These are phyloP conservation scores for Terana coerulea DNA, from an alignment of 768 basidiomycete genomes.

Conservation along the genomic window DNA sequence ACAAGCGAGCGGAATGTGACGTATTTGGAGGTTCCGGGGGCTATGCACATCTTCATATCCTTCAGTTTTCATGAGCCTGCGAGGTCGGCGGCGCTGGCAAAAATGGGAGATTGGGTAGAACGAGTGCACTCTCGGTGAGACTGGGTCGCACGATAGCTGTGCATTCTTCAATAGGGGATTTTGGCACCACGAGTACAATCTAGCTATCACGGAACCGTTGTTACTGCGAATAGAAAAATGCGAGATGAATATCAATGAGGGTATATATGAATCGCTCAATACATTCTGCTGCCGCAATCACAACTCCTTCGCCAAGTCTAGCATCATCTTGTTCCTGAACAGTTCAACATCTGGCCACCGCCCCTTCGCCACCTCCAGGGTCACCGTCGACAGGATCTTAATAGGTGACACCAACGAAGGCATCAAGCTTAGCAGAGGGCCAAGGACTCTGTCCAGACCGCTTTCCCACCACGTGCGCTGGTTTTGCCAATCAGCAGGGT, in stretches of 20 bases:
- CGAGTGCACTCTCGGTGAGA: not conserved
- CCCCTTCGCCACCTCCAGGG: slow-evolving; percentile 44
- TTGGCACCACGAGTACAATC: too few relatives aligned
- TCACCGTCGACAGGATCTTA: slow-evolving; percentile 37
- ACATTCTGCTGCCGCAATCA: not conserved
- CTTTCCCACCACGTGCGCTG: slow-evolving; percentile 17
- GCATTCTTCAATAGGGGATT: too few relatives aligned
- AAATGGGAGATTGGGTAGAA: not conserved
- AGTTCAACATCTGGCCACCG: slow-evolving; percentile 41
- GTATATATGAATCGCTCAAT: not conserved
- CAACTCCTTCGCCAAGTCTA: slow-evolving; percentile 15
- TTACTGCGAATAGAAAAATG: too few relatives aligned
- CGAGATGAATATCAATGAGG: not conserved
- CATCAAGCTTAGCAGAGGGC: slow-evolving; percentile 16
- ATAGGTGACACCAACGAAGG: slow-evolving; percentile 21
- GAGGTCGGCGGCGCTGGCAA: slow-evolving; percentile 5
- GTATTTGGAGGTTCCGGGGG: slow-evolving; percentile 19
- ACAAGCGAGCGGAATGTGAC: slow-evolving; percentile 16
- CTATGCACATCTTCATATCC: slow-evolving; percentile 10
- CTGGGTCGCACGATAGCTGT: too few relatives aligned
- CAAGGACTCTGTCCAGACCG: slow-evolving; percentile 14
- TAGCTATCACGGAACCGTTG: too few relatives aligned
- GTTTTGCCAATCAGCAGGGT: slow-evolving; percentile 25
- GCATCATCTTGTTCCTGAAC: slow-evolving; percentile 24
- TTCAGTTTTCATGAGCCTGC: slow-evolving; percentile 16